Percentiles rank a stretch among this genome's conserved stretches.
Evolutionary conservation across 2,329 filamentous ascomycete species (phyloP).

Genomic region (Penicillium sp.): DNA sequence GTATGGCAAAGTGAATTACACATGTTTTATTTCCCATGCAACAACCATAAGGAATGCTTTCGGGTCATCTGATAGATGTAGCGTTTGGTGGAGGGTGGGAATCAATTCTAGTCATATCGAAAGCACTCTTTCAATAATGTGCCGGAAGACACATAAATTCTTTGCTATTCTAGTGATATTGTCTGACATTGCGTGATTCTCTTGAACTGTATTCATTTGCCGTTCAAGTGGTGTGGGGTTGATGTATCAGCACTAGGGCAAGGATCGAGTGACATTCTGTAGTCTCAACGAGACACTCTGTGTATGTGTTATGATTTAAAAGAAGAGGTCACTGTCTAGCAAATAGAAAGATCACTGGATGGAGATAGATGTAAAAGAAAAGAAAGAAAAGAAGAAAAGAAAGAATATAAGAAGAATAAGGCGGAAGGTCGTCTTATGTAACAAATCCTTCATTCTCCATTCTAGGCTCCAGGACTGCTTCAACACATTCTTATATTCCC

Average conservation of each 20-base stretch:
- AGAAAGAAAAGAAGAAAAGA: too few species aligned
- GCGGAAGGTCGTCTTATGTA: slow-evolving; percentile 1
- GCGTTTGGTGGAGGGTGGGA: background rate
- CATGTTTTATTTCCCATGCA: background rate
- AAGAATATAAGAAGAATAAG: too few species aligned
- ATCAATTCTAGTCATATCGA: background rate
- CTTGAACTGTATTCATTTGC: background rate
- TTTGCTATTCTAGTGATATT: background rate
- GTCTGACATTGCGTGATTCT: background rate
- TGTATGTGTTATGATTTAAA: background rate
- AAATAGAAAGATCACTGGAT: background rate
- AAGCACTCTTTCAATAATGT: background rate
- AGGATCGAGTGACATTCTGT: background rate
- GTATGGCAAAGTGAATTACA: background rate
- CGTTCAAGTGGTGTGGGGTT: background rate
- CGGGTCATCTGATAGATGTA: background rate
- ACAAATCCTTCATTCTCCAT: background rate
- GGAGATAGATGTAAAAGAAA: background rate
- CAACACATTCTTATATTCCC: background rate
- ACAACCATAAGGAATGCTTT: background rate
- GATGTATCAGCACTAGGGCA: background rate
- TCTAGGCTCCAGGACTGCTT: background rate
- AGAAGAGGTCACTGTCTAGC: background rate
- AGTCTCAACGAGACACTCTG: background rate
- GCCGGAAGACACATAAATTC: background rate